These are phyloP conservation scores for Euphorbia celastroides DNA, from an alignment of 441 rosid species.

Conservation along the genomic window DNA sequence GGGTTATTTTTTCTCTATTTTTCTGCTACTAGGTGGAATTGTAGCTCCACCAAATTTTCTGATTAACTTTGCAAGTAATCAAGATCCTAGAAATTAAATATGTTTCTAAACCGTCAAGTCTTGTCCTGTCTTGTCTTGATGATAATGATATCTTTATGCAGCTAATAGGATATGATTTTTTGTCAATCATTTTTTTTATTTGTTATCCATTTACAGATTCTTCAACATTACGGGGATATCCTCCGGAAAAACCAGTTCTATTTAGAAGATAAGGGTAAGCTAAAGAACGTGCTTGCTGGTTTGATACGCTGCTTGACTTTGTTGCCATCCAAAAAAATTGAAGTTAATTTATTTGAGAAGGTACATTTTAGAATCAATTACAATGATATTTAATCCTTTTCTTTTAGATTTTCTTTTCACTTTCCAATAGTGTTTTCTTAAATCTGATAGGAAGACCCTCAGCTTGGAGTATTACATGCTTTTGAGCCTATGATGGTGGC, in stretches of 20 bases:
- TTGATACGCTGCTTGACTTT: constrained; percentile 65
- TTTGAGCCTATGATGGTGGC: constrained; percentile 44
- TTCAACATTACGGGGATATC: constrained; percentile 71
- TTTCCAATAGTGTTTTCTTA: constrained; percentile 10
- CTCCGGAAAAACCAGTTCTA: constrained; percentile 57
- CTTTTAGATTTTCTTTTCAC: constrained; percentile 7
- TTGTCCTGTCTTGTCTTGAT: too few relatives aligned
- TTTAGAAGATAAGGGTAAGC: constrained; percentile 69
- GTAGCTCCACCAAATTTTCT: background rate
- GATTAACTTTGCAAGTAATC: background rate
- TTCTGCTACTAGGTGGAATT: background rate
- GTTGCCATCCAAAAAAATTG: constrained; percentile 42
- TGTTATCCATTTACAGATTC: constrained; percentile 45
- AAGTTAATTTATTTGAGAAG: constrained; percentile 34
- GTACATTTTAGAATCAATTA: constrained; percentile 27
- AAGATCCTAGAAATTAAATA: background rate
- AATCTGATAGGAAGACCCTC: constrained; percentile 29
- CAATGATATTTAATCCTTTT: constrained; percentile 3
- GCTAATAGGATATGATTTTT: constrained; percentile 7
- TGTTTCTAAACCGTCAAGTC: background rate
- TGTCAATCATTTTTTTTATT: constrained; percentile 10
- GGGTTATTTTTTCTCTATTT: background rate
- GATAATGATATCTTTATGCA: background rate
- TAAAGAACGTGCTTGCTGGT: constrained; percentile 65
- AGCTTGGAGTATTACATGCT: constrained; percentile 41